These are phyloP conservation scores for Albugo candida DNA, from an alignment of 352 stramenopile genomes.

Conservation along the genomic window DNA sequence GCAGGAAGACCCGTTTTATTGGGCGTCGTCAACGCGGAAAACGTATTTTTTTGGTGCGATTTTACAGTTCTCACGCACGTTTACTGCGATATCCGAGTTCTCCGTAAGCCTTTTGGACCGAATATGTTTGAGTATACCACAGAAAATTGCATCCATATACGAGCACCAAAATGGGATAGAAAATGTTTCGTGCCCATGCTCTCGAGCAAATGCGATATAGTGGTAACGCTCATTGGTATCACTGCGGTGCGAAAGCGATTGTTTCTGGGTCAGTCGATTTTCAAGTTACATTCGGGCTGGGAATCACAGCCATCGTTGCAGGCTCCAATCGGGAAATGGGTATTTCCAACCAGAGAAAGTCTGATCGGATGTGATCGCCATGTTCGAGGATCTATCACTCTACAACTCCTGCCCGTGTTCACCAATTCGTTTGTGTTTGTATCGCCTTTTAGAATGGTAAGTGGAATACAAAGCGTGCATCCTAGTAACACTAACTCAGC, in stretches of 20 bases:
- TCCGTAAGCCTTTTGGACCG: conserved; percentile 71
- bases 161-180: conserved; percentile 31
- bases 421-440: too few relatives aligned
- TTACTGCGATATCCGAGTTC: conserved; percentile 58
- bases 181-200: conserved; percentile 61
- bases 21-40: too few relatives aligned
- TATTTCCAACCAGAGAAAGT: conserved; percentile 53
- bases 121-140: conserved; percentile 79
- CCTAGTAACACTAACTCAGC: neutral
- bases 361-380: conserved; percentile 35
- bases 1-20: too few relatives aligned
- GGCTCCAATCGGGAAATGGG: conserved; percentile 46
- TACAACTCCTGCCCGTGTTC: too few relatives aligned
- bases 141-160: neutral
- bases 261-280: conserved; percentile 47
- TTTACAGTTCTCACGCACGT: conserved; percentile 41
- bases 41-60: conserved; percentile 17
- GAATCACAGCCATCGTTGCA: conserved; percentile 19
- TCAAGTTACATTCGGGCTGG: conserved; percentile 38
- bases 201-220: conserved; percentile 63
- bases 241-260: conserved; percentile 13
- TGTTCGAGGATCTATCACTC: too few relatives aligned
- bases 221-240: conserved; percentile 53
- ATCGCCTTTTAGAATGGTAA: too few relatives aligned
- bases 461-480: too few relatives aligned